Conservation (phyloP, 345 rosid species). For the Hypericum androsaemum region DNA sequence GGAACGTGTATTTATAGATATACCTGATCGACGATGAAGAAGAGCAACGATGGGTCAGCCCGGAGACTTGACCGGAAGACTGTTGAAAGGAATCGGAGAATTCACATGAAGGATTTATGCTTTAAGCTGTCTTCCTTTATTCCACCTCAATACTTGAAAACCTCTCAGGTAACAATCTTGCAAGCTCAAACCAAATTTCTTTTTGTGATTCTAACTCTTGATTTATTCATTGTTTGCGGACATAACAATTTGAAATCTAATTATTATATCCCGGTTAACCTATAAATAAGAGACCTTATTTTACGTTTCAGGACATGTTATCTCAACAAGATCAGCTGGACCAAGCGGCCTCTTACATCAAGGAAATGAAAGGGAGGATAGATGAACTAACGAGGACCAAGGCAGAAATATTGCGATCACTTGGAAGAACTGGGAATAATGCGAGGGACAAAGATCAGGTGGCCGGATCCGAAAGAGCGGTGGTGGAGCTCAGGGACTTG, state of each 20-base stretch:
- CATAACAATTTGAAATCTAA: too few relatives aligned
- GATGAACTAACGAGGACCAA: conserved; percentile 29
- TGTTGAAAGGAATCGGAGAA: conserved; percentile 48
- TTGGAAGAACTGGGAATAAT: not conserved
- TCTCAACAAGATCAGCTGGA: conserved; percentile 37
- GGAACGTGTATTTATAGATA: too few relatives aligned
- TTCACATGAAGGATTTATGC: conserved; percentile 45
- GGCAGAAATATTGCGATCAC: conserved; percentile 19
- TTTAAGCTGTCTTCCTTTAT: conserved; percentile 44
- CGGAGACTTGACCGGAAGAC: conserved; percentile 48
- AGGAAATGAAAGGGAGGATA: conserved; percentile 25
- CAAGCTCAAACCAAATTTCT: not conserved
- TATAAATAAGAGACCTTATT: not conserved
- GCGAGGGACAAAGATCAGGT: not conserved
- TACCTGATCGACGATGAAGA: conserved; percentile 32
- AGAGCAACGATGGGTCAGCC: conserved; percentile 2
- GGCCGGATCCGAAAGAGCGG: conserved; percentile 15
- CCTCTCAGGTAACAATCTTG: conserved; percentile 28
- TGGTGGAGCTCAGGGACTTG: conserved; percentile 30
- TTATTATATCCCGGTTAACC: too few relatives aligned
- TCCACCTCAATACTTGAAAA: conserved; percentile 22
- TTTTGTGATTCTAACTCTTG: not conserved
- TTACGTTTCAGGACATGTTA: conserved; percentile 15
- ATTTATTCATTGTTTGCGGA: too few relatives aligned
- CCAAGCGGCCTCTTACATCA: conserved; percentile 40